Percentiles rank a stretch among this genome's conserved stretches.
phyloP scores from a whole-genome alignment of 352 stramenopile species.

The Globisporangium megalacanthum region DNA sequence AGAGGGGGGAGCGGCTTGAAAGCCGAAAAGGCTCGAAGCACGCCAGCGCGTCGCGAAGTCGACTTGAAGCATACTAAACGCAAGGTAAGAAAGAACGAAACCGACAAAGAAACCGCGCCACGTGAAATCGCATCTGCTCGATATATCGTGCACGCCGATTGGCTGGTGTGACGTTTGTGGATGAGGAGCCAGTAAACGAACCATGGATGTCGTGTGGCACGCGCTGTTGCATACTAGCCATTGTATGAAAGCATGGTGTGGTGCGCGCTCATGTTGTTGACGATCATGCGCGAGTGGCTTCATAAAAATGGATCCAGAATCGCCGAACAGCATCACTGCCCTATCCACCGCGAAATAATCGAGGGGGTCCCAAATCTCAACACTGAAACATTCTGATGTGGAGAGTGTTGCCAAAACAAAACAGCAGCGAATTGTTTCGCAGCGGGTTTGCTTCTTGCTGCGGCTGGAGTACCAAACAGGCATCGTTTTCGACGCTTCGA shows the following conservation, averaged over 20 bases:
- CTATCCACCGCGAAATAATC: neutral
- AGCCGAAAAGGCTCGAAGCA: neutral
- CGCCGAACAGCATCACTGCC: neutral
- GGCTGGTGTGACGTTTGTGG: neutral
- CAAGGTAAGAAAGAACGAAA: neutral
- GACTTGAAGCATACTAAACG: neutral
- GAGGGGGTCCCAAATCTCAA: neutral
- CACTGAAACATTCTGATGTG: too few species aligned
- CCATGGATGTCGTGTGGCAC: neutral
- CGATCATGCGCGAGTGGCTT: constrained; percentile 15
- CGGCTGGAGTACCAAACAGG: too few species aligned
- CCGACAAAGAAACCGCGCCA: constrained; percentile 7
- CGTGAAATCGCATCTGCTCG: constrained; percentile 1
- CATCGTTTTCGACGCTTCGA: too few species aligned
- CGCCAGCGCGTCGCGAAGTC: neutral
- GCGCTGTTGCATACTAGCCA: neutral
- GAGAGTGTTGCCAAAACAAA: too few species aligned
- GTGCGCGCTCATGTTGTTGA: neutral
- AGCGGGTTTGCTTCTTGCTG: too few species aligned
- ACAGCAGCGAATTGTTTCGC: too few species aligned
- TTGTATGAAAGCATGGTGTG: neutral
- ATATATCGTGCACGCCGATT: constrained; percentile 4
- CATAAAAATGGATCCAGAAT: constrained; percentile 45
- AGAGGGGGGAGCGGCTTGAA: neutral
- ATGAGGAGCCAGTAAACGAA: neutral